phyloP scores from a whole-genome alignment of 1,139 yeast genomes.

The Candida glucosophila region DNA sequence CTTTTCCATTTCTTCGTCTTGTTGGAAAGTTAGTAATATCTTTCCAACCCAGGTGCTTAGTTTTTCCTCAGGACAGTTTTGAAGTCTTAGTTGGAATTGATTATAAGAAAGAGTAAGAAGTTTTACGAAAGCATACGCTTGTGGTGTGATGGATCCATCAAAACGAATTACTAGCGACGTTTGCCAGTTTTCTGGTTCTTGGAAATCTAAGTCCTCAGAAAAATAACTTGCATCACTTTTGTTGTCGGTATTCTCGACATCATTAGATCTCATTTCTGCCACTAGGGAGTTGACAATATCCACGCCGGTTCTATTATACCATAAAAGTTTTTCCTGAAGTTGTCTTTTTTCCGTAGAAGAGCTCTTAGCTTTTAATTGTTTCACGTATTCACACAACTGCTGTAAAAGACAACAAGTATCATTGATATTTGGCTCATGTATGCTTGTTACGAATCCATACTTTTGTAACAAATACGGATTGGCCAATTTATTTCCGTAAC shows the following conservation, averaged over 20 bases:
- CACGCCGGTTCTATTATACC: constrained; percentile 58
- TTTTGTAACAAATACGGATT: constrained; percentile 61
- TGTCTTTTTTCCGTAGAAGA: constrained; percentile 20
- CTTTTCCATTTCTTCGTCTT: constrained; percentile 1
- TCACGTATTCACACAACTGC: constrained; percentile 38
- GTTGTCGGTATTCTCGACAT: constrained; percentile 9
- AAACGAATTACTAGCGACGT: constrained; percentile 14
- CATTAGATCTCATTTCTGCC: constrained; percentile 3
- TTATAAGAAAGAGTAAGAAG: constrained; percentile 18
- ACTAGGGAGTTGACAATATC: constrained; percentile 31
- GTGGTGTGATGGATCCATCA: constrained; percentile 17
- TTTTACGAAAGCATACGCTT: constrained; percentile 18
- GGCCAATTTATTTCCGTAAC: constrained; percentile 62
- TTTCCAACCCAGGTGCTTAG: too few species aligned
- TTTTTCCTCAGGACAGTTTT: not conserved
- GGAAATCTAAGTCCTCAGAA: constrained; percentile 5
- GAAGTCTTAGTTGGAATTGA: constrained; percentile 10
- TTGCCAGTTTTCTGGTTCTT: constrained; percentile 23
- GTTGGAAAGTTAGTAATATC: too few species aligned
- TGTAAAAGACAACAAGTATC: constrained; percentile 52
- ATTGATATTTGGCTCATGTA: constrained; percentile 37
- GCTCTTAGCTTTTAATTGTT: constrained; percentile 15
- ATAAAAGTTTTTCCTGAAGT: constrained; percentile 38
- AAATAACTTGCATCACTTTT: constrained; percentile 10
- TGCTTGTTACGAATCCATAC: constrained; percentile 58